Conservation (phyloP, 208 protist species). For the Wallacemonas sp. region DNA sequence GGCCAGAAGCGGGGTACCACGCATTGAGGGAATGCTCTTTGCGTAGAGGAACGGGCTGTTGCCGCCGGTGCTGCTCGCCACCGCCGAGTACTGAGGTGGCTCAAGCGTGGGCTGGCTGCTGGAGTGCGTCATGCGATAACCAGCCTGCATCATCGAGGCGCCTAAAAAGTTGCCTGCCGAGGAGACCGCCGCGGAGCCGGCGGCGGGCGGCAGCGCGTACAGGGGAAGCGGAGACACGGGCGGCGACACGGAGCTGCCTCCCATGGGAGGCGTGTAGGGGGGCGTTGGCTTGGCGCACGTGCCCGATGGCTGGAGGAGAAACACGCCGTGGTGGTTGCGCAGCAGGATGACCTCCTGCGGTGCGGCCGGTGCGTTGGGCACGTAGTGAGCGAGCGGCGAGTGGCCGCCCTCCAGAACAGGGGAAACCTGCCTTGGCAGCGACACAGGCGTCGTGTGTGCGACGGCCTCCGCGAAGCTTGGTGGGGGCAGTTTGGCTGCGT, state of each 20-base stretch:
- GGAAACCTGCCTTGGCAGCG: constrained; percentile 9
- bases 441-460: constrained; percentile 35
- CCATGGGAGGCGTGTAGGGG: constrained; percentile 63
- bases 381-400: constrained; percentile 62
- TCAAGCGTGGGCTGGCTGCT: constrained; percentile 19
- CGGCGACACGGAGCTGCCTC: constrained; percentile 28
- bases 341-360: constrained; percentile 71
- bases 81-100: constrained; percentile 27
- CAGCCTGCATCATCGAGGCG: constrained; percentile 22
- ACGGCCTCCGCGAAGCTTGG: constrained; percentile 76
- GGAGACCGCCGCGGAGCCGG: constrained; percentile 15
- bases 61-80: constrained; percentile 8
- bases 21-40: constrained; percentile 22
- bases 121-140: constrained; percentile 16
- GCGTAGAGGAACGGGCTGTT: constrained; percentile 29
- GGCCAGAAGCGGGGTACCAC: constrained; percentile 26
- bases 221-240: constrained; percentile 74
- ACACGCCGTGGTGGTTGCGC: constrained; percentile 81
- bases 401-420: constrained; percentile 30
- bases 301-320: constrained; percentile 56
- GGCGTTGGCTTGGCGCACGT: constrained; percentile 47
- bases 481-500: constrained; percentile 35
- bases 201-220: constrained; percentile 68
- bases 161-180: constrained; percentile 27
- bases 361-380: constrained; percentile 55